phyloP scores from a whole-genome alignment of 2,329 filamentous ascomycete genomes.

The Sclerotinia borealis region DNA sequence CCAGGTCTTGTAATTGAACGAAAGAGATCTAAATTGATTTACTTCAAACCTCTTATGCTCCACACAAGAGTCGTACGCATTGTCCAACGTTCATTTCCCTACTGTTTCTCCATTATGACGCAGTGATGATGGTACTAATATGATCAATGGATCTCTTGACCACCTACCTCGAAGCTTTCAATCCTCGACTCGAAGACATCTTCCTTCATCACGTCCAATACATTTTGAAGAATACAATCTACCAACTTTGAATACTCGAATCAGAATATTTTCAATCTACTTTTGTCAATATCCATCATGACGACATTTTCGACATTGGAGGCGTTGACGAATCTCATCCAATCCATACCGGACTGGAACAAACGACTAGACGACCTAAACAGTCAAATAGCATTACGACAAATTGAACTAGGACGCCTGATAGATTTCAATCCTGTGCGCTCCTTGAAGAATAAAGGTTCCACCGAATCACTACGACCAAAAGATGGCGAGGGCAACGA shows the following conservation, averaged over 20 bases:
- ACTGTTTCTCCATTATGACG: neutral
- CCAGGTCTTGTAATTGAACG: neutral
- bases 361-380: conserved; percentile 53
- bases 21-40: neutral
- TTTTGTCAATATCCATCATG: conserved; percentile 12
- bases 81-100: neutral
- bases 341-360: conserved; percentile 55
- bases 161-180: neutral
- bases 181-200: neutral
- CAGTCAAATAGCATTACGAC: conserved; percentile 54
- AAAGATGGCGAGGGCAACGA: conserved; percentile 24
- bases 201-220: neutral
- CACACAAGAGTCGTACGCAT: neutral
- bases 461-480: conserved; percentile 32
- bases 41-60: neutral
- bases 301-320: conserved; percentile 39
- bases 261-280: neutral
- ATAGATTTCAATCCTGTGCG: conserved; percentile 34
- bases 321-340: conserved; percentile 48
- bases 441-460: conserved; percentile 33
- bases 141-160: neutral
- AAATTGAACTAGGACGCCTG: conserved; percentile 52
- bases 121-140: neutral
- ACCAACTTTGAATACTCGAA: neutral
- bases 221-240: neutral